Evolutionary conservation across 1,139 yeast species (phyloP).

Genomic region (Yamadazyma atmosphaerica): DNA sequence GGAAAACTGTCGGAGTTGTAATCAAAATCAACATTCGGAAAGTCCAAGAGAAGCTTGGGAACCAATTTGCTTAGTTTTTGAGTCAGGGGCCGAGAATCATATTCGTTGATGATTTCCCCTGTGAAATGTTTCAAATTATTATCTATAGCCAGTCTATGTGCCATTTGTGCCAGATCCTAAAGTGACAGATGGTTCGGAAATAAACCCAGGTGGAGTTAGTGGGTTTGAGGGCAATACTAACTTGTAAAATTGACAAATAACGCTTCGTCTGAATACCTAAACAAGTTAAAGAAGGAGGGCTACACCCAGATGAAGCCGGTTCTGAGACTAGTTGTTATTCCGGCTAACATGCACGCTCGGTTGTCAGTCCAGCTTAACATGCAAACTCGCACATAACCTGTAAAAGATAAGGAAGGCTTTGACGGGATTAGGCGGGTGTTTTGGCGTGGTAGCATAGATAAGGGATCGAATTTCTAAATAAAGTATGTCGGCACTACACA

Average conservation of each 20-base stretch:
- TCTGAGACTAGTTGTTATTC: no score
- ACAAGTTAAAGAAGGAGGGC: background rate
- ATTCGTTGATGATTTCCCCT: background rate
- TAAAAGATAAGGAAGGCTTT: background rate
- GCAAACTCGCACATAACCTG: background rate
- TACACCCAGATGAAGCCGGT: no score
- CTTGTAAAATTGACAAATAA: no score
- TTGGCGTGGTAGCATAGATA: no score
- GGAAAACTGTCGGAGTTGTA: constrained; percentile 13
- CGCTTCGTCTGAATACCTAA: background rate
- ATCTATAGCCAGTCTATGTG: constrained; percentile 23
- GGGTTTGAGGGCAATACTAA: no score
- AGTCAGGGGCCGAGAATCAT: constrained; percentile 5
- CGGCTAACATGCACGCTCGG: no score
- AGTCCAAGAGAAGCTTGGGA: constrained; percentile 6
- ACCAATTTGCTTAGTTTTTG: constrained; percentile 3
- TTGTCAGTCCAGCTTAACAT: no score
- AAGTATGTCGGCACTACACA: no score
- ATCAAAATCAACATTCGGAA: constrained; percentile 2
- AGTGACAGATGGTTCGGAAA: no score
- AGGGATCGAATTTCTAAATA: no score
- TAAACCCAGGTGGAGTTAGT: no score
- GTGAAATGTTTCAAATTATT: constrained; percentile 25
- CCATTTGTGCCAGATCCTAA: background rate
- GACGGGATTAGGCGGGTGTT: no score